Conservation (phyloP, 306 rosid genomes). For the Phaseolus lunatus region DNA sequence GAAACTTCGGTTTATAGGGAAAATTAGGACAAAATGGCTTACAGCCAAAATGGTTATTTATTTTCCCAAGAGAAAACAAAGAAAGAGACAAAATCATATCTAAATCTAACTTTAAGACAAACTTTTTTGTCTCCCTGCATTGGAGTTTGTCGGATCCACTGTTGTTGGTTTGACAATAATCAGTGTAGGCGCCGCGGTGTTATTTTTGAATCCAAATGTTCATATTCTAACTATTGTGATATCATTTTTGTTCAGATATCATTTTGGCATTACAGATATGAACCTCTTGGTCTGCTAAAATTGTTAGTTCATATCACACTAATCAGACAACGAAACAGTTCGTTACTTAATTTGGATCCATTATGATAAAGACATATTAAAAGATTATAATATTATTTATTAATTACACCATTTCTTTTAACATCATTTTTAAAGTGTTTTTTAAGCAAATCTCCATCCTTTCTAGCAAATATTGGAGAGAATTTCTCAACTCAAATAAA, state of each 20-base stretch:
- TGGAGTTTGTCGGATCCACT: conserved; percentile 32
- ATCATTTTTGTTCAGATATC: not conserved
- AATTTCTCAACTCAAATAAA: too few relatives aligned
- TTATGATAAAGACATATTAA: too few relatives aligned
- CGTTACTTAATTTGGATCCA: too few relatives aligned
- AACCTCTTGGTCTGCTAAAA: too few relatives aligned
- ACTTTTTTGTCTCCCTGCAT: conserved; percentile 25
- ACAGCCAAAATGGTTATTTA: conserved; percentile 15
- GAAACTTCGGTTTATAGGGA: conserved; percentile 15
- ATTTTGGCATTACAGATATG: too few relatives aligned
- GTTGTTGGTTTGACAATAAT: conserved; percentile 1
- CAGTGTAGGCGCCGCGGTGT: not conserved
- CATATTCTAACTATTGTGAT: not conserved
- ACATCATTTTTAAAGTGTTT: too few relatives aligned
- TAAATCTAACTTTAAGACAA: conserved; percentile 28
- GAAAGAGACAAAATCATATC: conserved; percentile 13
- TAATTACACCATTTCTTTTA: too few relatives aligned
- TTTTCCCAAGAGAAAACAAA: not conserved
- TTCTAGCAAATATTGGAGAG: too few relatives aligned
- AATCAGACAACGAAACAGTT: too few relatives aligned
- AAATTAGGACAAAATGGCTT: conserved; percentile 21
- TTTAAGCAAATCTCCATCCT: too few relatives aligned
- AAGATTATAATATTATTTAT: too few relatives aligned
- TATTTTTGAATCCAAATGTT: conserved; percentile 11
- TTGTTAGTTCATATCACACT: too few relatives aligned